A percentile compares a stretch with the other conserved stretches of the same genome.
phyloP scores from a whole-genome alignment of 352 stramenopile genomes.

The Thalassiosira ordinaria region DNA sequence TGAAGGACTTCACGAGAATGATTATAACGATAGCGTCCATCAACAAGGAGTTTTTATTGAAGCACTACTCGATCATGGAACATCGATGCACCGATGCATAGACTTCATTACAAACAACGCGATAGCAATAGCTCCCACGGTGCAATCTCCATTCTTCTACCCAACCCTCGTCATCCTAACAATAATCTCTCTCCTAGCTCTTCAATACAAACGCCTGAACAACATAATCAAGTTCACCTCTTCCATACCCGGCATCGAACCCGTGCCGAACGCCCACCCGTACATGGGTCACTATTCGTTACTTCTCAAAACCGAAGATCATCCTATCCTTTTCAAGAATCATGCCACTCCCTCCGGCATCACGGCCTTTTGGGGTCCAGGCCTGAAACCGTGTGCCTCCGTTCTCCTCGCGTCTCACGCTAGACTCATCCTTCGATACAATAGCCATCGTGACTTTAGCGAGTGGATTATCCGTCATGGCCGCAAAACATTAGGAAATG shows the following conservation, averaged over 20 bases:
- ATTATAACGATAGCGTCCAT: too few relatives aligned
- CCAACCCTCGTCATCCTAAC: not conserved
- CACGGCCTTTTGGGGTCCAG: conserved; percentile 12
- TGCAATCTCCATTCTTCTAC: too few relatives aligned
- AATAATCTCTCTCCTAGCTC: not conserved
- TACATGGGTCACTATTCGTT: conserved; percentile 1
- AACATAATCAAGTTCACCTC: conserved; percentile 1
- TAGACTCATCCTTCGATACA: conserved; percentile 20
- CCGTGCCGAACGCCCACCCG: conserved; percentile 5
- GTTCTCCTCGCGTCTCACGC: conserved; percentile 32
- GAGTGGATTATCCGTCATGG: conserved; percentile 29
- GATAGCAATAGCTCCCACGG: too few relatives aligned
- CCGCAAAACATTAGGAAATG: conserved; percentile 27
- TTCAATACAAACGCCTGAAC: not conserved
- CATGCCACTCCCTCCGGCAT: conserved; percentile 20
- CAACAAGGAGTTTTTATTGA: too few relatives aligned
- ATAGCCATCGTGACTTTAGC: conserved; percentile 1
- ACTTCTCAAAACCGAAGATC: not conserved
- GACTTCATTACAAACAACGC: too few relatives aligned
- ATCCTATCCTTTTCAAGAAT: not conserved
- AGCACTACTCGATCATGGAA: too few relatives aligned
- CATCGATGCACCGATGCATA: too few relatives aligned
- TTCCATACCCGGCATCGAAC: not conserved
- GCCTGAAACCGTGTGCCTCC: not conserved
- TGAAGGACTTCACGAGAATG: too few relatives aligned